A percentile compares a stretch with the other conserved stretches of the same genome.
Conservation (phyloP, 495 filamentous ascomycete species). For the Mytilinidion resinicola region DNA sequence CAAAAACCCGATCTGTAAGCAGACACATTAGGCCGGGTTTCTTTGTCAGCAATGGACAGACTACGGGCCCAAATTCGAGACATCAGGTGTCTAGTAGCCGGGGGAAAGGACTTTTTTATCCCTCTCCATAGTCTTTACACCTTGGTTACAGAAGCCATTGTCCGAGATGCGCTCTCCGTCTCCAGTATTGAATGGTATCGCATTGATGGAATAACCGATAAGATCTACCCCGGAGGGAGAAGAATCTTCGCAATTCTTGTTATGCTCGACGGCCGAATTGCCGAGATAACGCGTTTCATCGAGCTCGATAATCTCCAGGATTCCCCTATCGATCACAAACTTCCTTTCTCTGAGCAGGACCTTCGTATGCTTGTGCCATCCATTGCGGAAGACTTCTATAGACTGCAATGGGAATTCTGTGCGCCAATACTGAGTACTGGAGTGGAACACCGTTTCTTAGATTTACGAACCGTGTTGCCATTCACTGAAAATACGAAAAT, state of each 20-base stretch:
- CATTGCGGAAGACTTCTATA: not conserved
- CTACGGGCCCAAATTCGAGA: no score
- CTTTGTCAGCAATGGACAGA: no score
- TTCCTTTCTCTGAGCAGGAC: not conserved
- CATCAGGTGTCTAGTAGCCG: no score
- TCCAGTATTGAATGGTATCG: no score
- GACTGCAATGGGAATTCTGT: slow-evolving; percentile 3
- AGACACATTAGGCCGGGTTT: no score
- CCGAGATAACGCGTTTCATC: not conserved
- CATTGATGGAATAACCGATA: not conserved
- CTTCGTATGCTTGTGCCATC: not conserved
- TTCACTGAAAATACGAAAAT: slow-evolving; percentile 2
- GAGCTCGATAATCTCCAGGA: not conserved
- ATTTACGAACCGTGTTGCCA: not conserved
- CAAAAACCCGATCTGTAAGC: no score
- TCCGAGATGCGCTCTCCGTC: no score
- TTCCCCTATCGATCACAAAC: no score
- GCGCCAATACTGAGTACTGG: slow-evolving; percentile 1
- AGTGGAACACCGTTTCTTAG: not conserved
- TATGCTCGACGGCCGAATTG: not conserved
- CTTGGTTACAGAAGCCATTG: no score
- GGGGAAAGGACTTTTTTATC: no score
- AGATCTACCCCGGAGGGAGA: not conserved
- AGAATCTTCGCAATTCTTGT: slow-evolving; percentile 7
- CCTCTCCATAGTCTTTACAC: no score